phyloP scores from a whole-genome alignment of 2,329 filamentous ascomycete species.

The Cladosporium sp. region DNA sequence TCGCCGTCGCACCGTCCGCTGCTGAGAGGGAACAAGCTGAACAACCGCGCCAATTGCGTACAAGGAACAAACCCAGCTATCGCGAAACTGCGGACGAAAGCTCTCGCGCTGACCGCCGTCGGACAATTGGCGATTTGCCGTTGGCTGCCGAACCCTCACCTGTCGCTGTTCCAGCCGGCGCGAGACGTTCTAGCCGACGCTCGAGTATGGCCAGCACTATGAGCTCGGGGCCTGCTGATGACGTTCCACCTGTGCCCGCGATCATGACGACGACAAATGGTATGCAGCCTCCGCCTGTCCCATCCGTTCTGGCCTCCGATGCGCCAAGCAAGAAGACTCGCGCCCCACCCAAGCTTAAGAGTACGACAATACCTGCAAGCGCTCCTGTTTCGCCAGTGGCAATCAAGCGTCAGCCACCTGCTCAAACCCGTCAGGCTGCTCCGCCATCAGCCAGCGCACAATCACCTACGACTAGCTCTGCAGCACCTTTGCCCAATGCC shows the following conservation, averaged over 20 bases:
- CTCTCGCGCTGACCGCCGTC: constrained; percentile 17
- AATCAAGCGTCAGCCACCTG: neutral
- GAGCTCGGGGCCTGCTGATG: constrained; percentile 16
- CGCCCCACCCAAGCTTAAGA: constrained; percentile 21
- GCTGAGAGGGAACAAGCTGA: constrained; percentile 2
- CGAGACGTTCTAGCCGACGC: constrained; percentile 23
- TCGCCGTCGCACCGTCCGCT: neutral
- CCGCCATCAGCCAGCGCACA: neutral
- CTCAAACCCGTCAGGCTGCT: neutral
- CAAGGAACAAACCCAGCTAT: neutral
- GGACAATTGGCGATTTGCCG: constrained; percentile 39
- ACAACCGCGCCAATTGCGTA: constrained; percentile 5
- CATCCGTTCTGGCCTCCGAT: constrained; percentile 1
- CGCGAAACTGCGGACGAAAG: neutral
- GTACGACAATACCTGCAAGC: constrained; percentile 10
- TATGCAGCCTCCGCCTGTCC: constrained; percentile 29
- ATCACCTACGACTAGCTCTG: constrained; percentile 3
- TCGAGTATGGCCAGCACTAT: constrained; percentile 30
- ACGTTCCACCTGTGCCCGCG: constrained; percentile 15
- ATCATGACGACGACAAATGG: constrained; percentile 16
- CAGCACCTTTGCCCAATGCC: neutral
- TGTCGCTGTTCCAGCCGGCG: constrained; percentile 22
- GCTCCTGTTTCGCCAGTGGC: constrained; percentile 39
- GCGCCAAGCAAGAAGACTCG: constrained; percentile 27
- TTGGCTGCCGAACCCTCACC: constrained; percentile 16